Conservation (phyloP, 805 yeast genomes). For the Myxozyma melibiosi region DNA sequence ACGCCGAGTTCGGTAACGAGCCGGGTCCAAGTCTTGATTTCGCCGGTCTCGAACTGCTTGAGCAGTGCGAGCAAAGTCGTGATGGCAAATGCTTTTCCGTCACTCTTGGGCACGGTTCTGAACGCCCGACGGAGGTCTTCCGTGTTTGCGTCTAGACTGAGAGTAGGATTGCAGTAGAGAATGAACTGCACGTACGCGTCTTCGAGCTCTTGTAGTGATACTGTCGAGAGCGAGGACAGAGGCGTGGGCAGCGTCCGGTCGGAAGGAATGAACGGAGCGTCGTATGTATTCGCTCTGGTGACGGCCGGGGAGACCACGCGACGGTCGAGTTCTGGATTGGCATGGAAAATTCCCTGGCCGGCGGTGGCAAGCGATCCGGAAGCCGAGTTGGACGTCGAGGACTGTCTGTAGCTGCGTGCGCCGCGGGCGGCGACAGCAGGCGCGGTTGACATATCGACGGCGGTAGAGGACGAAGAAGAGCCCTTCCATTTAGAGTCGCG, state of each 20-base stretch:
- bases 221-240: slow-evolving; percentile 1
- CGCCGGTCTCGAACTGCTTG: slow-evolving; percentile 27
- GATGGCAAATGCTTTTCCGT: slow-evolving; percentile 26
- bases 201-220: slow-evolving; percentile 12
- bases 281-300: neutral
- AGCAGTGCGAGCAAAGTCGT: slow-evolving; percentile 19
- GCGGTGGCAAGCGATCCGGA: neutral
- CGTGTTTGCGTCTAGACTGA: slow-evolving; percentile 15
- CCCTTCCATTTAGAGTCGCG: too few relatives aligned
- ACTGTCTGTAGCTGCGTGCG: slow-evolving; percentile 9
- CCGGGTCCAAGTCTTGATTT: slow-evolving; percentile 32
- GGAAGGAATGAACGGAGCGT: slow-evolving; percentile 7
- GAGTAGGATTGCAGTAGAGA: slow-evolving; percentile 28
- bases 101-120: slow-evolving; percentile 31
- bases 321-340: slow-evolving; percentile 28
- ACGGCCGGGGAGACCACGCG: slow-evolving; percentile 7
- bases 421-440: slow-evolving; percentile 29
- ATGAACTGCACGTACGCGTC: slow-evolving; percentile 25
- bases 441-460: slow-evolving; percentile 22
- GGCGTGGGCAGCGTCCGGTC: slow-evolving; percentile 19
- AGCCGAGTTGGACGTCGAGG: neutral
- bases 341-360: slow-evolving; percentile 23
- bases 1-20: slow-evolving; percentile 32
- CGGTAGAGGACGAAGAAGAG: slow-evolving; percentile 2
- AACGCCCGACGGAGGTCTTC: slow-evolving; percentile 26